Evolutionary conservation across 352 stramenopile genomes (phyloP).

Genomic region (Globisporangium splendens): DNA sequence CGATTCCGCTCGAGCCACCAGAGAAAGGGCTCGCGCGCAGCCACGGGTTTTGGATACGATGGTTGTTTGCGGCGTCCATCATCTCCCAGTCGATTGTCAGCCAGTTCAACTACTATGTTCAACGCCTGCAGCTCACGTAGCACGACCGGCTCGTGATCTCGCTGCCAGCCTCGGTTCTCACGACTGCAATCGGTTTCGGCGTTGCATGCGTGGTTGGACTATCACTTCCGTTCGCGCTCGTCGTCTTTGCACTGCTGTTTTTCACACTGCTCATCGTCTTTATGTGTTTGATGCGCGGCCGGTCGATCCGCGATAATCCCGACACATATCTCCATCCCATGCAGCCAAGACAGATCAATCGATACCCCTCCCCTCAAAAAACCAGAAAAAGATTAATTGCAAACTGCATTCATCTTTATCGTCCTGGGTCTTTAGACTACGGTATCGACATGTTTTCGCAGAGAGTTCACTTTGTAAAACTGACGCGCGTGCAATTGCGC

Average conservation of each 20-base stretch:
- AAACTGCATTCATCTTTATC: background rate
- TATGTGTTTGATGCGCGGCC: background rate
- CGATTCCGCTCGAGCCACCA: background rate
- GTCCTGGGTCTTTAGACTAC: constrained; percentile 21
- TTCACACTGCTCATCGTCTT: background rate
- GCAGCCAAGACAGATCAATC: too few species aligned
- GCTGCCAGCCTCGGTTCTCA: background rate
- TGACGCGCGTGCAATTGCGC: constrained; percentile 34
- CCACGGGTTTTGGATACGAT: background rate
- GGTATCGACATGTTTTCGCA: constrained; percentile 36
- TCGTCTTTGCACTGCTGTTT: background rate
- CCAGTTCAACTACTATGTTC: background rate
- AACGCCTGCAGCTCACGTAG: background rate
- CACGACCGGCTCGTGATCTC: background rate
- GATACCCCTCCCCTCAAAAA: too few species aligned
- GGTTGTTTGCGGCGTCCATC: background rate
- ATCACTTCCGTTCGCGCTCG: constrained; percentile 29
- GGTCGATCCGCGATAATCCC: background rate
- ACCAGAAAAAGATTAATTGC: too few species aligned
- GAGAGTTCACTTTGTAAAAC: constrained; percentile 26
- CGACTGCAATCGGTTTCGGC: background rate
- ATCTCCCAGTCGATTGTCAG: background rate
- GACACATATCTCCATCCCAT: too few species aligned
- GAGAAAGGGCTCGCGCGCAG: background rate
- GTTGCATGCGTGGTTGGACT: constrained; percentile 15